Base-by-base conservation (phyloP, 140 eudicot genomes). In the Stevia rebaudiana region DNA sequence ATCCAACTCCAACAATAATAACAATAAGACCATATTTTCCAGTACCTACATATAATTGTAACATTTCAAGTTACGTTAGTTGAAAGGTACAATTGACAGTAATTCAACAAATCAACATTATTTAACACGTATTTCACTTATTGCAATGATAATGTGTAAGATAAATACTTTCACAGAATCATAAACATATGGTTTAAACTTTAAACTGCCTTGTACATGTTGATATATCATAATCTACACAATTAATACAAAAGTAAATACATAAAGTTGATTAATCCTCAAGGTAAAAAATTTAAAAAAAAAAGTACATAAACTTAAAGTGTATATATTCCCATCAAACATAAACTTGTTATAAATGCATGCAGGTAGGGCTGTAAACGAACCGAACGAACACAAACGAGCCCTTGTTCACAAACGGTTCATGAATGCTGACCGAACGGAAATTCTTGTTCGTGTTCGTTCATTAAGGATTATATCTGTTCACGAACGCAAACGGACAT, bases 1-100 rank as follows among this genome's bases (percentile, higher is more conserved):
- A 87, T 71, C 98, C 98, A 37, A 77, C 81, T 33, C 70, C 89
- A 47, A 79, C 80, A 66, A 87, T 79, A 58, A 87, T 65, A 51
- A 91, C 56, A 19, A 91, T 35, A 3, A 81, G 52, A 36, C 91
- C 82, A 61, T 87, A 91, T 82, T 62, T 81, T 49, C 81, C 73
- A 40, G 84, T 76, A 21, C 82, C 95, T 91, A 78, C 64, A 76
- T 24, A 36, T 37, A 51, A 30, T 18, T n/a, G 4, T 47, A 65
- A 11, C 58, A 65, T 30, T 17, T 48, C 31, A 47, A 63, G 55
- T 63, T 21, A 43, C 19, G 5, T n/a, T 12, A 33, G 22, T 31
- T 35, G 35, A 30, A 48, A 19, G 12, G n/a, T 31, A 48, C 11
- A 33, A 19, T 13, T 12, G 59, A 48, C 22, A 18, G 22, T 28